Evolutionary conservation across 1,284 basidiomycete genomes (phyloP).

Genomic region (Pseudozyma flocculosa): DNA sequence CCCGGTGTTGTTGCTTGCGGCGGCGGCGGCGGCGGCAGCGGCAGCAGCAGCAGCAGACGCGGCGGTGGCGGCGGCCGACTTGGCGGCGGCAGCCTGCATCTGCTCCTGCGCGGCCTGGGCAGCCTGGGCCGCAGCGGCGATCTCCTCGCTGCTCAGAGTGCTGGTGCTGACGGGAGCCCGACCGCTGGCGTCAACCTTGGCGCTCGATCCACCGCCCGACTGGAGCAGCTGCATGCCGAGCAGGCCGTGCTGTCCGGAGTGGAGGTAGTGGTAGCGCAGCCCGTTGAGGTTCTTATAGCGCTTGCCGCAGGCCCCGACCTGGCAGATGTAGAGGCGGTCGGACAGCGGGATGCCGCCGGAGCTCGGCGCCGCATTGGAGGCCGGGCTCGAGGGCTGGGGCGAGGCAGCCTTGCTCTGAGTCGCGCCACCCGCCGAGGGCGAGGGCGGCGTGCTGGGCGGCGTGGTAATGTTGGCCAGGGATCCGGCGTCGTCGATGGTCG

Average conservation of each 20-base stretch:
- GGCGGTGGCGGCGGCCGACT: constrained; percentile 35
- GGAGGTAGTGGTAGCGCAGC: constrained; percentile 86
- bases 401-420: constrained; percentile 13
- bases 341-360: constrained; percentile 11
- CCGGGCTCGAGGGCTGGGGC: constrained; percentile 26
- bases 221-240: constrained; percentile 56
- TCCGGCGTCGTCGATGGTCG: too few species aligned
- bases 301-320: constrained; percentile 69
- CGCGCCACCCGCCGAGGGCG: not conserved
- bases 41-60: constrained; percentile 30
- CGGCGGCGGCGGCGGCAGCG: constrained; percentile 25
- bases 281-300: constrained; percentile 79
- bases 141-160: constrained; percentile 50
- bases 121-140: constrained; percentile 52
- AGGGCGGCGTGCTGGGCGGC: not conserved
- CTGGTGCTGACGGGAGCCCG: constrained; percentile 52
- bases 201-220: constrained; percentile 51
- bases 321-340: constrained; percentile 51
- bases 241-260: constrained; percentile 80
- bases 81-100: constrained; percentile 41
- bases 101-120: constrained; percentile 49
- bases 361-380: constrained; percentile 6
- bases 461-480: too few species aligned
- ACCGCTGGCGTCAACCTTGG: constrained; percentile 53
- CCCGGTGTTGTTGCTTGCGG: constrained; percentile 2